phyloP scores from a whole-genome alignment of 2,329 filamentous ascomycete species.

The Madurella fahalii region DNA sequence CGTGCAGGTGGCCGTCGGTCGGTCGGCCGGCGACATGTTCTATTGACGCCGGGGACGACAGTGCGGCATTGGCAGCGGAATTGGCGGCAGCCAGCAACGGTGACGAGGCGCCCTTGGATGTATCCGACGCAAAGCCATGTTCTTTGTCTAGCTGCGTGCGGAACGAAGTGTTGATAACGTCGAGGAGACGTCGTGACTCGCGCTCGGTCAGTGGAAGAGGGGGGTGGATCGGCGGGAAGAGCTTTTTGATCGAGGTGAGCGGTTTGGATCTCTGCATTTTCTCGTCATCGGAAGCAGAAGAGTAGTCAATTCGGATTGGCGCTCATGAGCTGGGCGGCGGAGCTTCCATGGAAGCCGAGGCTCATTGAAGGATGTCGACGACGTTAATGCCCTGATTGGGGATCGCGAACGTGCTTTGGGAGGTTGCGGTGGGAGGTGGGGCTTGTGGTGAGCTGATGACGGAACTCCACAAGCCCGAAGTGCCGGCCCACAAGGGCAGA shows the following conservation, averaged over 20 bases:
- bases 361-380: neutral
- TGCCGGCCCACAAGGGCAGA: too few species aligned
- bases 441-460: too few species aligned
- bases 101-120: neutral
- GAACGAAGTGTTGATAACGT: slow-evolving; percentile 54
- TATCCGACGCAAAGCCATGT: slow-evolving; percentile 41
- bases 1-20: slow-evolving; percentile 50
- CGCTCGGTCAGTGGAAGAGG: slow-evolving; percentile 47
- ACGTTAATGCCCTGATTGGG: too few species aligned
- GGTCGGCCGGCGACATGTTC: slow-evolving; percentile 30
- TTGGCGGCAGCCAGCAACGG: neutral
- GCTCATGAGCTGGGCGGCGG: neutral
- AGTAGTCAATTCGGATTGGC: neutral
- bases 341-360: neutral
- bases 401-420: too few species aligned
- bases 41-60: neutral
- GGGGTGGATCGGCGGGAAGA: slow-evolving; percentile 47
- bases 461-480: too few species aligned
- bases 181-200: slow-evolving; percentile 52
- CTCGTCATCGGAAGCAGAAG: neutral
- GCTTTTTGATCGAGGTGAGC: slow-evolving; percentile 37
- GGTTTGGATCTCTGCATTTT: slow-evolving; percentile 36
- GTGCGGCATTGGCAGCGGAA: neutral
- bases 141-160: slow-evolving; percentile 55
- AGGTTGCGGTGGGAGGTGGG: too few species aligned